Base-by-base conservation (phyloP, 495 filamentous ascomycete genomes). In the Ascodesmis nigricans region DNA sequence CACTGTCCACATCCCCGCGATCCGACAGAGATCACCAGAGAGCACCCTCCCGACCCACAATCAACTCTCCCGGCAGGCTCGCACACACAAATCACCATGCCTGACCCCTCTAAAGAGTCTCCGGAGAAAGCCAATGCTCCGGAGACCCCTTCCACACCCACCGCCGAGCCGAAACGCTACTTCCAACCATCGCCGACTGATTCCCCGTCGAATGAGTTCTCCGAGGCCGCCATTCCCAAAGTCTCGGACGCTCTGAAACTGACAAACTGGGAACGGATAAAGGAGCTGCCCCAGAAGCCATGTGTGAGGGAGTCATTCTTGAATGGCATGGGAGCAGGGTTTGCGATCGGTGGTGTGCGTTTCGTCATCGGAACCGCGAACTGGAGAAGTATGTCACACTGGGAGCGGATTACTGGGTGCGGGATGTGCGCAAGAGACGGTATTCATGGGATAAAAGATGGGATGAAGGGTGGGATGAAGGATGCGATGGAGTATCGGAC, bases 241-340 rank as follows among this genome's bases (percentile, higher is more conserved):
- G 43, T 91, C 26, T 56, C 58, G 5, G 73, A 82, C 10, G 78
- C 67, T 0, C 51, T 77, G 15, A 65, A 68, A 25, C 66, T 65
- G 14, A 69, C 92, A 31, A 66, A 65, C 10, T 33, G 69, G 5
- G 58, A 69, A 30, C 77, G 91, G 50, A 73, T 82, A 35, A 59
- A 69, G 17, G 64, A 67, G 6, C 64, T 91, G 38, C 71, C 83
- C 54, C 73, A 75, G 48, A 62, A 68, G 40, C 87, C 84, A 13
- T 93, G 87, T 55, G 73, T 76, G 3, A 68, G 84, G 18, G 73
- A 87, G 44, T 70, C 78, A 10, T 56, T 91, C 36, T 56, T 95
- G 47, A 69, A 72, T 1, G 87, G 82, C 16, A 87, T 95, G 45
- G 72, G 67, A 1, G 63, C 65, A 4, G 83, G 78, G 6, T 73